phyloP scores from a whole-genome alignment of 768 basidiomycete species.

The Leucocoprinus leucothites region DNA sequence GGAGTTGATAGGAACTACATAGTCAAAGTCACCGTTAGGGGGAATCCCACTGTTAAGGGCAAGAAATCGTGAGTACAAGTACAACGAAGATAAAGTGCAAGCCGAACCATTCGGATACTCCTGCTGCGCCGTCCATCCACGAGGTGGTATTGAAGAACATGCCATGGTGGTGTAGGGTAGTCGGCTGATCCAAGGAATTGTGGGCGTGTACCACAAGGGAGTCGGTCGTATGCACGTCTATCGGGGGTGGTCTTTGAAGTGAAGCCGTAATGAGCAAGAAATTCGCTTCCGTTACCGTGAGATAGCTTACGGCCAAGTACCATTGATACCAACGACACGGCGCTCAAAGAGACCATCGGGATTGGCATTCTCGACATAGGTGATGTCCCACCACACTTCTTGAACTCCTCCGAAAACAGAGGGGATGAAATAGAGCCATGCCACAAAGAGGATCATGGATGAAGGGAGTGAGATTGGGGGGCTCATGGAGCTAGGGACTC shows the following conservation, averaged over 20 bases:
- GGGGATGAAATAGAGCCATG: constrained; percentile 30
- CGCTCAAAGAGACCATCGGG: constrained; percentile 82
- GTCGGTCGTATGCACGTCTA: constrained; percentile 71
- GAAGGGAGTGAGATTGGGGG: neutral
- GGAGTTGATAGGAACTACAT: constrained; percentile 65
- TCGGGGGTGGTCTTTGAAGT: constrained; percentile 66
- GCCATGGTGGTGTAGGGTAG: constrained; percentile 88
- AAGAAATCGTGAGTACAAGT: neutral
- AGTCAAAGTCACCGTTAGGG: constrained; percentile 65
- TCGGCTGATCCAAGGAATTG: constrained; percentile 65
- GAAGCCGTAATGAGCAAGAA: neutral
- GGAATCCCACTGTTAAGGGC: constrained; percentile 71
- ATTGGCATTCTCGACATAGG: constrained; percentile 74
- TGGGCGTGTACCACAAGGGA: constrained; percentile 72
- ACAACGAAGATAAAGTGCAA: neutral
- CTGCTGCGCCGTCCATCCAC: constrained; percentile 88
- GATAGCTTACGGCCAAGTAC: constrained; percentile 84
- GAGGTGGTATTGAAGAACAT: constrained; percentile 88
- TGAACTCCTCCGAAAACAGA: constrained; percentile 60
- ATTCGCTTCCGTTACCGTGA: neutral
- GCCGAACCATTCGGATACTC: constrained; percentile 78
- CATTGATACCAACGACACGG: constrained; percentile 83
- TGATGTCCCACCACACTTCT: constrained; percentile 89
- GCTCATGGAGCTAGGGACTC: constrained; percentile 3
- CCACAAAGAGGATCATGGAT: constrained; percentile 21